Evolutionary conservation across 179 eudicot genomes (phyloP).

Genomic region (Beta macrorhiza): DNA sequence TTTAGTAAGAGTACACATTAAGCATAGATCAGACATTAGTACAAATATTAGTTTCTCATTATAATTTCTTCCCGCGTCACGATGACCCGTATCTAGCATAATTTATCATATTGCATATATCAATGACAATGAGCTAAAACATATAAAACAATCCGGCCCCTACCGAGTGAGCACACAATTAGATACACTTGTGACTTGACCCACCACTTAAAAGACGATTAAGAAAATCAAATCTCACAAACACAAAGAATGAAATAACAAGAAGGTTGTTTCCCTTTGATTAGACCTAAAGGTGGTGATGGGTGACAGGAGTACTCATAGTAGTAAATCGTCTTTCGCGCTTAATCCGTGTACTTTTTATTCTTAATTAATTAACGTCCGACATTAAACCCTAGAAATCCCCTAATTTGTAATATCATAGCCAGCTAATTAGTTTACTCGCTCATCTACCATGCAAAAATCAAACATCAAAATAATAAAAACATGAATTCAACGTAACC

Average conservation of each 20-base stretch:
- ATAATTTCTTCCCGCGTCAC: background rate
- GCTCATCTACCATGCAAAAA: conserved; percentile 21
- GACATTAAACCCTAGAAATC: conserved; percentile 12
- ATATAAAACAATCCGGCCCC: conserved; percentile 4
- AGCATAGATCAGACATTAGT: too few species aligned
- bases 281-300: conserved; percentile 14
- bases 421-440: background rate
- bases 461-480: background rate
- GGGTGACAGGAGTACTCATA: background rate
- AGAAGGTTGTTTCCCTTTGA: conserved; percentile 4
- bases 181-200: background rate
- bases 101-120: background rate
- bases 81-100: background rate
- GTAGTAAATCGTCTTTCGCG: conserved; percentile 7
- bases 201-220: conserved; percentile 13
- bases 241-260: conserved; percentile 11
- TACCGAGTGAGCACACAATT: conserved; percentile 12
- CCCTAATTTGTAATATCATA: background rate
- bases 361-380: background rate
- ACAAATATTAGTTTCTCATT: too few species aligned
- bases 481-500: background rate
- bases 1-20: too few species aligned
- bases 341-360: conserved; percentile 26
- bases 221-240: background rate
- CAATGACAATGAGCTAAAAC: background rate